Base-by-base conservation (phyloP, 176 grass and related monocot genomes). In the Hsuehochloa calcarea region DNA sequence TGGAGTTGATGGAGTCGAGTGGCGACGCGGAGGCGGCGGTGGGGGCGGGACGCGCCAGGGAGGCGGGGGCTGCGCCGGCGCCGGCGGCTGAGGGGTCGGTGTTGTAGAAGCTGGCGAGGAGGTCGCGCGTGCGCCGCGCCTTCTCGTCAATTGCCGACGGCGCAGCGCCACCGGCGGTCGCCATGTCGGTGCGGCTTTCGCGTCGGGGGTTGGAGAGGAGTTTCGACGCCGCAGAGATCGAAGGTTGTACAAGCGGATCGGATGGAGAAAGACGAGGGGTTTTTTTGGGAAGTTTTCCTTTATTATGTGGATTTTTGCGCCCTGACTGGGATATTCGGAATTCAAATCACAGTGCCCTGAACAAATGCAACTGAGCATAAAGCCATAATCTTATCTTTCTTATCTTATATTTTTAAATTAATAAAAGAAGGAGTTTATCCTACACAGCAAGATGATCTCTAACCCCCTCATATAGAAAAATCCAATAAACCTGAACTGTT, bases 71-170 rank as follows among this genome's bases (percentile, higher is more conserved):
- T 25, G 80, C 54, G 61, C 77, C 72, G 9, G 70, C 80, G 12
- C 58, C 82, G 26, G 41, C 46, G 45, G 69, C 70, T 1, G 88
- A 87, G 17, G 88, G 77, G 55, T 86, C 86, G 54, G 93, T 90
- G 92, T 87, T 92, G 88, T 99, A 99, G 88, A 99, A 99, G 63
- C 97, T 99, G 6, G 97, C 93, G 50, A 99, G 97, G 27, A 99
- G 93, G 77, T 99, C 92, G 1, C 92, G 92, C 49, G 93, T 99
- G 85, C 93, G 87, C 90, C 91, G 93, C 15, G 97, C 97, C 70
- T 96, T 99, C 70, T 99, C 97, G 50, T 99, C 93, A 86, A 99
- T 79, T 65, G 74, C 85, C 71, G 85, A 69, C 26, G 68, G 79
- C 25, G 82, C 29, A 7, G 69, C 79, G 22, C 71, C 85, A 15